Base-by-base conservation (phyloP, 495 filamentous ascomycete species). In the Zalerion maritima region DNA sequence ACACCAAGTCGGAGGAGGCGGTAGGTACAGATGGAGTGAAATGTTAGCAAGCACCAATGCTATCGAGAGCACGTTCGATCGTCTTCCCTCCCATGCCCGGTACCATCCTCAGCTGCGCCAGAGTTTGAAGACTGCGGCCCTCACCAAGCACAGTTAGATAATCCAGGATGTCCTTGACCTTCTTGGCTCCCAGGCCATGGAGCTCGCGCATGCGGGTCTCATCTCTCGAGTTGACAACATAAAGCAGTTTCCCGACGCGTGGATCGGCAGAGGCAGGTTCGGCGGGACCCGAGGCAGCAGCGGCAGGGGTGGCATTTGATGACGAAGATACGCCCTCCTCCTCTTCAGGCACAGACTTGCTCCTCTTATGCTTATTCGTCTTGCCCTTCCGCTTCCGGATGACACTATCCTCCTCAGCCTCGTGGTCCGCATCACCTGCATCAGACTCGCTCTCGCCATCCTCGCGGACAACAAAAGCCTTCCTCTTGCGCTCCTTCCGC, bases 141-240 rank as follows among this genome's bases (percentile, higher is more conserved):
- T 27, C 32, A 2, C 49, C 54, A 36, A 53, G 50, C 35, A 64
- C 46, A 21, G 67, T 64, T 16, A 79, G 42, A 32, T 58, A 60
- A 22, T 69, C 58, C 9, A 78, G 64, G 34, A 79, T 55, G 29
- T 74, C 73, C 42, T 67, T 60, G 0, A 73, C 73, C 44, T 69
- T 73, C 57, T 78, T 78, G 4, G 64, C 57, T 0, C 74, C 74
- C 10, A 79, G 62, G 5, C 74, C 67, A 19, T 79, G 82, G n/a
- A 96, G 64, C 11, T 73, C 67, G 19, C 53, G 75, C 27, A 81
- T 84, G 34, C 71, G 64, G 18, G 55, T 61, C 5, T 83, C 52
- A 37, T 94, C 80, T 9, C 80, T 65, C 2, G 76, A 81, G 52
- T 97, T 97, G 52, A 97, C 74, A 42, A 94, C 79, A 9, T 70